Base-by-base conservation (phyloP, 1,139 yeast species). In the Pichia sp. region DNA sequence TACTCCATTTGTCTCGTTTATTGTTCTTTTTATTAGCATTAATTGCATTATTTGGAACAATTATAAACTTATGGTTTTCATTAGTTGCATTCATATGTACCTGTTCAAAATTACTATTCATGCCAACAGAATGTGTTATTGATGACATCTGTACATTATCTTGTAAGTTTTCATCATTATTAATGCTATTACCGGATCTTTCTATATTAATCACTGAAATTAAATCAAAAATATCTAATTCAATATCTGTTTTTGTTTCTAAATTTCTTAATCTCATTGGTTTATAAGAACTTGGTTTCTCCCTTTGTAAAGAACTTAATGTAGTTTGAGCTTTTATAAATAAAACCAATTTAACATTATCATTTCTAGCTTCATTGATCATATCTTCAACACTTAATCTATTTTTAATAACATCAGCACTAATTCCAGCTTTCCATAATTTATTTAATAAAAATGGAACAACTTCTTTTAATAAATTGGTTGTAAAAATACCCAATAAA, bases 1-100 rank as follows among this genome's bases (percentile, higher is more conserved):
- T 67, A 41, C 83, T 82, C 94, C 95, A 86, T 58, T 79, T 79
- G 50, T 86, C 92, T 61, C 83, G 81, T 63, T 85, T 84, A 53
- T 83, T 86, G 39, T 81, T 79, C 63, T 85, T 87, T 49, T 80
- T 71, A 39, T 84, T 84, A 9, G 77, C 74, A 57, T 83, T 71
- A 0, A 85, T 84, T 1, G 92, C 90, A 57, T 81, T 82, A 59
- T 86, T 85, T 3, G 83, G 78, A 5, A 84, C 82, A 33, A 77
- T 71, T 1, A 75, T 65, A 8, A 83, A 85, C 59, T 74, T 82
- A 59, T 79, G 92, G 59, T 72, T 75, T 47, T 70, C 53, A 9
- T 50, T 53, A 5, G 46, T 26, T 7, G 47, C 25, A 11, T 40
- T 37, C 2, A 45, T 9, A 36, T 43, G 45, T 8, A 29, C 7